phyloP scores from a whole-genome alignment of 768 basidiomycete genomes.

The Amanita phalloides region DNA sequence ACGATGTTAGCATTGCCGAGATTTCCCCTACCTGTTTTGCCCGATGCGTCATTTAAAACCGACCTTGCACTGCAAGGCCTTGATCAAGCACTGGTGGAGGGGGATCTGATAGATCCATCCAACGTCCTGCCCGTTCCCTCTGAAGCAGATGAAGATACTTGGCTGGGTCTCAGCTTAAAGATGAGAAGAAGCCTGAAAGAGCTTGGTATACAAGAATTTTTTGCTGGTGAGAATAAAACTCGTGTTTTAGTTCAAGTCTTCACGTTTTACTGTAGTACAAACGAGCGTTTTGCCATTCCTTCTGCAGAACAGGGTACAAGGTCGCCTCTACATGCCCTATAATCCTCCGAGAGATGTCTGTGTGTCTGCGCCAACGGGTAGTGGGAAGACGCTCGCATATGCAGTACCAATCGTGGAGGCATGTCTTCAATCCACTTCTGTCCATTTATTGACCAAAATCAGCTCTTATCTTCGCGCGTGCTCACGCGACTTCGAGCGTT shows the following conservation, averaged over 20 bases:
- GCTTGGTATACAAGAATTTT: slow-evolving; percentile 76
- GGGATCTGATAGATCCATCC: slow-evolving; percentile 55
- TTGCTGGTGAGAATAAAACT: slow-evolving; percentile 55
- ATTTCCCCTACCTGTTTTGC: slow-evolving; percentile 59
- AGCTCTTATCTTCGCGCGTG: slow-evolving; percentile 65
- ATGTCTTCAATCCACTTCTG: slow-evolving; percentile 5
- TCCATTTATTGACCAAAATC: slow-evolving; percentile 1
- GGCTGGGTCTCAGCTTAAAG: slow-evolving; percentile 43
- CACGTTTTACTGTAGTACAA: slow-evolving; percentile 54
- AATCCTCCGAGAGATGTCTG: slow-evolving; percentile 71
- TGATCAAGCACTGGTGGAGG: slow-evolving; percentile 60
- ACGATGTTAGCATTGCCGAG: slow-evolving; percentile 38
- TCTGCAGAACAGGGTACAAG: slow-evolving; percentile 31
- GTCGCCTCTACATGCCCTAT: slow-evolving; percentile 55
- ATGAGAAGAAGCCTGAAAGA: slow-evolving; percentile 56
- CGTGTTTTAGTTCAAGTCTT: not conserved
- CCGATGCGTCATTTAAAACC: slow-evolving; percentile 58
- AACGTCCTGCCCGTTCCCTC: slow-evolving; percentile 32
- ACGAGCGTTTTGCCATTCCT: slow-evolving; percentile 79
- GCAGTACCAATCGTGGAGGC: slow-evolving; percentile 89
- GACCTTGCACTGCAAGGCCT: slow-evolving; percentile 71
- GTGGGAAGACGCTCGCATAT: slow-evolving; percentile 97
- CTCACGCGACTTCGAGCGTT: slow-evolving; percentile 83
- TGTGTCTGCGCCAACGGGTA: slow-evolving; percentile 95
- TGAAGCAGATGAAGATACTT: slow-evolving; percentile 28